Base-by-base conservation (phyloP, 768 basidiomycete species). In the Mycena belliarum region DNA sequence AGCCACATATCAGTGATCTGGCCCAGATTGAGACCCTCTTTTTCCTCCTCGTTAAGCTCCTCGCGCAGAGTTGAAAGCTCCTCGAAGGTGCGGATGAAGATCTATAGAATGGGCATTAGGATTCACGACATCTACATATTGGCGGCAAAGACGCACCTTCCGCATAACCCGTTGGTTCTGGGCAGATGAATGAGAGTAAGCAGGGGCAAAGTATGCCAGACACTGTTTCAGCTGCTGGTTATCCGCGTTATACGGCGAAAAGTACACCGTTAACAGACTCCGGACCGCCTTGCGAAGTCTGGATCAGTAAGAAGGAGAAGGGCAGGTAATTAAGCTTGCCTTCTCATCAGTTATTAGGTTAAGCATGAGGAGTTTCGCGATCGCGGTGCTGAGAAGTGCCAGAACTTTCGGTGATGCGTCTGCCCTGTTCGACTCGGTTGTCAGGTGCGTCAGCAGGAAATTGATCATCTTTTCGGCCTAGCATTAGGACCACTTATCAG, bases 151-250 rank as follows among this genome's bases (percentile, higher is more conserved):
- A 72, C 79, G 33, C 51, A 87, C 91, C 69, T 82, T 74, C 53
- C 80, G 81, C 79, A 97, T 86, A n/a, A 81, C 72, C 18, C 80
- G 70, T 71, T 97, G 95, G 65, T 95, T 91, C 21, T 65, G 64
- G 6, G 81, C 70, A 0, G 88, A 87, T n/a, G 92, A 91, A 71
- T 87, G 92, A 70, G 91, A 91, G 67, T 89, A 97, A 0, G 87
- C 84, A 2, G 86, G 89, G 73, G 95, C 86, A 78, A 96, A 96
- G 69, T 89, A 91, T 4, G 87, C 81, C 37, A 97, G 72, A 65
- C 88, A 93, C 70, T 98, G 95, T 40, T 92, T 82, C 18, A 98
- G 77, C 53, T 88, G 83, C 58, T 91, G 88, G 65, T 96, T 98
- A 26, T 86, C 83, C 16, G 75, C 79, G 2, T 92, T 96, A 52